These are phyloP conservation scores for Neocucurbitaria cava DNA, from an alignment of 2,329 filamentous ascomycete genomes.

Conservation along the genomic window DNA sequence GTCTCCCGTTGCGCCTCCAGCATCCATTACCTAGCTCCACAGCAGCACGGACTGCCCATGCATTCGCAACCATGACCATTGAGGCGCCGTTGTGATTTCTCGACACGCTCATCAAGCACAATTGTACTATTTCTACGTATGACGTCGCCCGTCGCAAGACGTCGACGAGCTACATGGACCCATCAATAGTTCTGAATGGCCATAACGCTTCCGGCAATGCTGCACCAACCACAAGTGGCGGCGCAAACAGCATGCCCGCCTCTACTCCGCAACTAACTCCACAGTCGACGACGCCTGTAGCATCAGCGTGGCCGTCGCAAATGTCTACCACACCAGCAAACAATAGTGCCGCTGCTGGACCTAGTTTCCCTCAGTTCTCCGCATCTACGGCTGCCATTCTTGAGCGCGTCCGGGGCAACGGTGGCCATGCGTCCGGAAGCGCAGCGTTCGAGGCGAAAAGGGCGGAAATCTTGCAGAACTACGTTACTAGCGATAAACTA, in stretches of 20 bases:
- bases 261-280: conserved; percentile 23
- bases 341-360: conserved; percentile 13
- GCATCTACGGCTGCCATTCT: conserved; percentile 53
- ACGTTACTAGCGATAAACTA: conserved; percentile 54
- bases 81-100: too few relatives aligned
- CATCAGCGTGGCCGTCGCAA: conserved; percentile 38
- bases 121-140: conserved; percentile 11
- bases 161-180: conserved; percentile 23
- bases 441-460: conserved; percentile 56
- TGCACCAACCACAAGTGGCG: conserved; percentile 19
- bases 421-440: conserved; percentile 43
- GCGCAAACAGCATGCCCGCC: conserved; percentile 26
- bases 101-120: not conserved
- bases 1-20: not conserved
- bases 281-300: conserved; percentile 23
- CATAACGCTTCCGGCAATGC: conserved; percentile 24
- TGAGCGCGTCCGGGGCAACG: conserved; percentile 46
- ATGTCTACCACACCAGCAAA: conserved; percentile 32
- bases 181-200: conserved; percentile 12
- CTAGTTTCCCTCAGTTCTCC: conserved; percentile 43
- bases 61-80: not conserved
- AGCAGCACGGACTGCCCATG: not conserved
- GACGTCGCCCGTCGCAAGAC: conserved; percentile 20
- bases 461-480: conserved; percentile 54
- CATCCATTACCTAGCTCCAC: not conserved